Evolutionary conservation across 345 rosid species (phyloP).

Genomic region (Lagerstroemia speciosa): DNA sequence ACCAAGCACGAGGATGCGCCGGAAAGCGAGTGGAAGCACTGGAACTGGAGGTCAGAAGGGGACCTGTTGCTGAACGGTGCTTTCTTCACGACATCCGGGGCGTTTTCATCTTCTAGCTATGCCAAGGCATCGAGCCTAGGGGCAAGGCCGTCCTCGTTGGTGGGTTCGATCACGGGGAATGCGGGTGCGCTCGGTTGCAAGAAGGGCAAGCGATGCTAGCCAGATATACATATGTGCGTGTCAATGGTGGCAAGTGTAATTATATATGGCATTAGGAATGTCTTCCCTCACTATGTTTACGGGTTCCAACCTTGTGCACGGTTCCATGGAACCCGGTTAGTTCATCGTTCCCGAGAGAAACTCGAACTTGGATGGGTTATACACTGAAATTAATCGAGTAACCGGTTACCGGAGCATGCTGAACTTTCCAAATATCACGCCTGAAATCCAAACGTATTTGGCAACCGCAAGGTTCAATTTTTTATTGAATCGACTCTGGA

Average conservation of each 20-base stretch:
- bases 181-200: conserved; percentile 19
- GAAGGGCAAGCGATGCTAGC: conserved; percentile 17
- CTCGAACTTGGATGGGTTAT: no score
- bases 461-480: no score
- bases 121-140: conserved; percentile 26
- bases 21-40: conserved; percentile 18
- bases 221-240: no score
- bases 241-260: no score
- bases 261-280: not conserved
- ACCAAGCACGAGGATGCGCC: conserved; percentile 23
- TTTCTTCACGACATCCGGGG: conserved; percentile 23
- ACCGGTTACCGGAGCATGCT: no score
- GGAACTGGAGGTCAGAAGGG: conserved; percentile 28
- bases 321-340: not conserved
- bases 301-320: conserved; percentile 2
- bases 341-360: no score
- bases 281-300: not conserved
- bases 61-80: conserved; percentile 24
- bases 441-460: no score
- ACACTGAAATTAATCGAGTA: no score
- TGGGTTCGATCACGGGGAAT: conserved; percentile 16
- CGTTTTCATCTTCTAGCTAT: conserved; percentile 17
- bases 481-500: not conserved
- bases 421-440: no score
- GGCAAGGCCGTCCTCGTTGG: conserved; percentile 24